These are phyloP conservation scores for Scheffersomyces stipitis DNA, from an alignment of 805 yeast species.

Conservation along the genomic window DNA sequence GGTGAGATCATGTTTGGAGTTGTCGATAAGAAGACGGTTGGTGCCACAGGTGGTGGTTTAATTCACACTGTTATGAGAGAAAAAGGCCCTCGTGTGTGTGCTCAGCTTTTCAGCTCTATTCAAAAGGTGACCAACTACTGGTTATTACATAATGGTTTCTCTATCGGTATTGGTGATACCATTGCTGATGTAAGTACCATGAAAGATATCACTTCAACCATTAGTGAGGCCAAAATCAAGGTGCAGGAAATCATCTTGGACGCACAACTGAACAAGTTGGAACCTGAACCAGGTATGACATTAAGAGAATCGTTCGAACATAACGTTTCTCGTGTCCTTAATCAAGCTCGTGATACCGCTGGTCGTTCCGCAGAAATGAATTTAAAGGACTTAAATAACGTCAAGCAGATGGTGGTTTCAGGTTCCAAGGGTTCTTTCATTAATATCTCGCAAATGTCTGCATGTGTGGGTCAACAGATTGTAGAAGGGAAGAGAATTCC, in stretches of 20 bases:
- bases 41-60: constrained; percentile 97
- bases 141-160: constrained; percentile 95
- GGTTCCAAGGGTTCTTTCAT: constrained; percentile 99
- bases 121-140: constrained; percentile 96
- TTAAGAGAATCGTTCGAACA: constrained; percentile 97
- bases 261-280: constrained; percentile 84
- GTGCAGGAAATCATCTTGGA: constrained; percentile 92
- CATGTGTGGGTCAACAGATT: constrained; percentile 99
- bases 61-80: constrained; percentile 97
- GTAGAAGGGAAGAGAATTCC: constrained; percentile 99
- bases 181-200: constrained; percentile 97
- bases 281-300: constrained; percentile 99
- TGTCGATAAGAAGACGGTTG: constrained; percentile 96
- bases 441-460: constrained; percentile 98
- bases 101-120: constrained; percentile 84
- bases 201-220: constrained; percentile 90
- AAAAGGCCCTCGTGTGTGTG: constrained; percentile 90
- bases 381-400: constrained; percentile 90
- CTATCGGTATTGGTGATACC: constrained; percentile 99
- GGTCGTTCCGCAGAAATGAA: constrained; percentile 98
- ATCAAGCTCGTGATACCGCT: constrained; percentile 98
- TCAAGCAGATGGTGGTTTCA: constrained; percentile 98
- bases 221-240: constrained; percentile 87
- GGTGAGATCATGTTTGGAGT: constrained; percentile 98
- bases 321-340: constrained; percentile 89